Percentiles rank a stretch among this genome's conserved stretches.
These are phyloP conservation scores for Phoma sp. DNA, from an alignment of 2,329 filamentous ascomycete genomes.

Conservation along the genomic window DNA sequence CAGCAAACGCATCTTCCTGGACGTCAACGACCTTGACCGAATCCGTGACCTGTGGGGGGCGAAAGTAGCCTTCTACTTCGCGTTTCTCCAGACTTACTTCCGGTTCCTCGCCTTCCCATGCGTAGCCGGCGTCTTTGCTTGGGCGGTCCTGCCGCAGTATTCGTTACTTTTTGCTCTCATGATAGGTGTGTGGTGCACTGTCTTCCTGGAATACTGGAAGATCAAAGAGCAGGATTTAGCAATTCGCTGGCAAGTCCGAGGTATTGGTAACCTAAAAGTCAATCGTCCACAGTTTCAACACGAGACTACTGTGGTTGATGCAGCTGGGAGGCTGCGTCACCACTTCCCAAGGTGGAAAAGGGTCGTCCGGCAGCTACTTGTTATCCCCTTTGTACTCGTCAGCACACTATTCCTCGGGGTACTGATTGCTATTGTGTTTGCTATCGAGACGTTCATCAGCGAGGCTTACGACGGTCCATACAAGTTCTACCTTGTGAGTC, in stretches of 20 bases:
- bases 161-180: slow-evolving; percentile 39
- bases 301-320: slow-evolving; percentile 34
- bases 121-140: slow-evolving; percentile 37
- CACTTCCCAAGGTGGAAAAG: slow-evolving; percentile 42
- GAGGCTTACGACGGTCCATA: slow-evolving; percentile 44
- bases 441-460: slow-evolving; percentile 42
- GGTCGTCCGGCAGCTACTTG: slow-evolving; percentile 36
- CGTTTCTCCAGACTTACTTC: slow-evolving; percentile 45
- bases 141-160: slow-evolving; percentile 40
- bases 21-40: slow-evolving; percentile 70
- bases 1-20: slow-evolving; percentile 73
- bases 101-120: slow-evolving; percentile 40
- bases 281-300: slow-evolving; percentile 40
- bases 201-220: slow-evolving; percentile 47
- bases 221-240: slow-evolving; percentile 41
- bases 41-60: slow-evolving; percentile 81
- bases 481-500: slow-evolving; percentile 37
- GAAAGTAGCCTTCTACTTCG: slow-evolving; percentile 56
- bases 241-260: slow-evolving; percentile 43
- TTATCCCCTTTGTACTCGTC: slow-evolving; percentile 40
- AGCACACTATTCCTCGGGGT: slow-evolving; percentile 36
- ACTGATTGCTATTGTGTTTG: slow-evolving; percentile 39
- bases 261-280: slow-evolving; percentile 37
- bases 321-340: slow-evolving; percentile 32
- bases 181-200: slow-evolving; percentile 44